Conservation (phyloP, 2,329 filamentous ascomycete species). For the Xylaria sp. region DNA sequence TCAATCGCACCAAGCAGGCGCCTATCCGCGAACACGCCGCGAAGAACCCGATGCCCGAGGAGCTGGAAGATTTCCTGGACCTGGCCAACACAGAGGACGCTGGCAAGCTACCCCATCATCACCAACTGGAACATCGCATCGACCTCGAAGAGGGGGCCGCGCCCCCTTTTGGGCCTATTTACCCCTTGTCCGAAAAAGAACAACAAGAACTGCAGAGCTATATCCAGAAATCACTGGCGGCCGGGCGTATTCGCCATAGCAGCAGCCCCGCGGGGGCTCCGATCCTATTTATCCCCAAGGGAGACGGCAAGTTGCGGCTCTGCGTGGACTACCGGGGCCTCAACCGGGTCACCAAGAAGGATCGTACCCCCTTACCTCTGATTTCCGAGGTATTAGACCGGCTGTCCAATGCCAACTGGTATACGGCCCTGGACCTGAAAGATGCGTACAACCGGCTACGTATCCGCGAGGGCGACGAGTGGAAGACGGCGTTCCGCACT, state of each 20-base stretch:
- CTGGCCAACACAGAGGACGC: neutral
- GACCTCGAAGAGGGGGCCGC: neutral
- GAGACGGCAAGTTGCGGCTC: neutral
- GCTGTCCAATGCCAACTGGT: neutral
- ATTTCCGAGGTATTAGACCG: neutral
- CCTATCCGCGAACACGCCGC: too few species aligned
- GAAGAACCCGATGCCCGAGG: too few species aligned
- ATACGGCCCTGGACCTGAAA: neutral
- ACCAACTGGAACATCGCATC: neutral
- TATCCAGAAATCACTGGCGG: neutral
- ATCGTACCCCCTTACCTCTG: neutral
- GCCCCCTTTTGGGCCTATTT: neutral
- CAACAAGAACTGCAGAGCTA: neutral
- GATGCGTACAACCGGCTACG: neutral
- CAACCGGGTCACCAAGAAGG: neutral
- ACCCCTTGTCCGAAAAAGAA: neutral
- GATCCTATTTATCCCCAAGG: neutral
- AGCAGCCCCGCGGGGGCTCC: neutral
- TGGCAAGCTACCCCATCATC: neutral
- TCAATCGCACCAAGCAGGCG: too few species aligned
- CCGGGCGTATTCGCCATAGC: neutral
- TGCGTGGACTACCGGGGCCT: neutral
- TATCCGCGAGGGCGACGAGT: constrained; percentile 19
- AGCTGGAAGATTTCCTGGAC: neutral
- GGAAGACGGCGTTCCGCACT: constrained; percentile 26